A percentile compares a stretch with the other conserved stretches of the same genome.
These are phyloP conservation scores for Colletotrichum eremochloae DNA, from an alignment of 2,329 filamentous ascomycete genomes.

Conservation along the genomic window DNA sequence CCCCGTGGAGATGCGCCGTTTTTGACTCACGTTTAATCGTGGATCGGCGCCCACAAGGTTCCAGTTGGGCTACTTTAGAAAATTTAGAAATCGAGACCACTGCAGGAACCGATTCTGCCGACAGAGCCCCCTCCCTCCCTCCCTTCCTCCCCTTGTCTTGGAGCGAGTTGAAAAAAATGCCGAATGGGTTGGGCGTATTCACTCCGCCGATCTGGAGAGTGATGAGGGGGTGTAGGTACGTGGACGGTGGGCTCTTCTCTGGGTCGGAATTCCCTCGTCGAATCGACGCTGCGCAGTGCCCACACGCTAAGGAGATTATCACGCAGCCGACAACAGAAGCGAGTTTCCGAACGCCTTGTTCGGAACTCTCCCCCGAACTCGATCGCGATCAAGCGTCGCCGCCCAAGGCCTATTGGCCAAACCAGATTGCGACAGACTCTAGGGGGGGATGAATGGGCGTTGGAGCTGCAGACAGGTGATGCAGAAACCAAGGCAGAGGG, in stretches of 20 bases:
- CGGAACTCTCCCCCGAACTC: slow-evolving; percentile 15
- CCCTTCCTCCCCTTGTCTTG: neutral
- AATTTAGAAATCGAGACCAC: neutral
- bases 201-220: neutral
- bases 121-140: neutral
- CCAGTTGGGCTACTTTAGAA: neutral
- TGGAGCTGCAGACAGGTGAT: slow-evolving; percentile 19
- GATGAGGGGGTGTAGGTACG: neutral
- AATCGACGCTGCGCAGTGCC: neutral
- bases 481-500: slow-evolving; percentile 39
- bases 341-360: neutral
- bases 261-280: neutral
- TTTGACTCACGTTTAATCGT: neutral
- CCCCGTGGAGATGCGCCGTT: neutral
- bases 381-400: slow-evolving; percentile 11
- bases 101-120: slow-evolving; percentile 7
- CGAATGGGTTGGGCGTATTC: neutral
- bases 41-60: slow-evolving; percentile 10
- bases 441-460: neutral
- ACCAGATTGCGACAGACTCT: slow-evolving; percentile 23
- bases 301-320: slow-evolving; percentile 22
- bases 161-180: neutral
- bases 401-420: slow-evolving; percentile 25
- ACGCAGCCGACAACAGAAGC: neutral
- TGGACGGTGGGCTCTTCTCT: slow-evolving; percentile 1